A percentile compares a stretch with the other conserved stretches of the same genome.
phyloP scores from a whole-genome alignment of 1,139 yeast species.

The Geotrichum histeridarum region DNA sequence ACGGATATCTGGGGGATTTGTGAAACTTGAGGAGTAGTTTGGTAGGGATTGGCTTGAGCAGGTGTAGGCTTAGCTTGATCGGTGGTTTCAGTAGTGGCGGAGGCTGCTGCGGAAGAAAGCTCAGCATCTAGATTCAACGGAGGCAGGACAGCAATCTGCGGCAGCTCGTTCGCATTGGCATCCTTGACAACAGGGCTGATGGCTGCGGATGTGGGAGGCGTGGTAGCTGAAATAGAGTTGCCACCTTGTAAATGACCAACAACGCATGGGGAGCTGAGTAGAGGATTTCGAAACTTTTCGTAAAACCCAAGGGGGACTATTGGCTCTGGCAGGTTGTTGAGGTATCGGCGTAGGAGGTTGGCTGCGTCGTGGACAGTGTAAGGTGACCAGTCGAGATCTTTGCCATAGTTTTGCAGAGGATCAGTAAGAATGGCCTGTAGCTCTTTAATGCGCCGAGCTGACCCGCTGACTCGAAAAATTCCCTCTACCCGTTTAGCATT shows the following conservation, averaged over 20 bases:
- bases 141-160: neutral
- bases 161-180: neutral
- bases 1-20: neutral
- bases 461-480: conserved; percentile 89
- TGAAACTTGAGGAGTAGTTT: neutral
- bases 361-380: conserved; percentile 97
- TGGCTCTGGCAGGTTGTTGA: conserved; percentile 89
- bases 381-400: conserved; percentile 83
- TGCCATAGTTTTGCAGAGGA: conserved; percentile 78
- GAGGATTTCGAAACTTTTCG: conserved; percentile 74
- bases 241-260: conserved; percentile 51
- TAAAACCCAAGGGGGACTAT: conserved; percentile 75
- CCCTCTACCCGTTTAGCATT: conserved; percentile 68
- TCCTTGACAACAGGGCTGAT: conserved; percentile 17
- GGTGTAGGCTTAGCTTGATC: neutral
- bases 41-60: neutral
- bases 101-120: neutral
- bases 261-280: conserved; percentile 55
- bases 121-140: too few relatives aligned
- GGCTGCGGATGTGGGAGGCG: conserved; percentile 19
- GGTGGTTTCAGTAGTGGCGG: neutral
- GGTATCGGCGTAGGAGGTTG: conserved; percentile 73
- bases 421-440: conserved; percentile 76
- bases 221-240: conserved; percentile 22
- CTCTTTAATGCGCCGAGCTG: conserved; percentile 84